phyloP scores from a whole-genome alignment of 805 yeast species.

The Candida incommunis region DNA sequence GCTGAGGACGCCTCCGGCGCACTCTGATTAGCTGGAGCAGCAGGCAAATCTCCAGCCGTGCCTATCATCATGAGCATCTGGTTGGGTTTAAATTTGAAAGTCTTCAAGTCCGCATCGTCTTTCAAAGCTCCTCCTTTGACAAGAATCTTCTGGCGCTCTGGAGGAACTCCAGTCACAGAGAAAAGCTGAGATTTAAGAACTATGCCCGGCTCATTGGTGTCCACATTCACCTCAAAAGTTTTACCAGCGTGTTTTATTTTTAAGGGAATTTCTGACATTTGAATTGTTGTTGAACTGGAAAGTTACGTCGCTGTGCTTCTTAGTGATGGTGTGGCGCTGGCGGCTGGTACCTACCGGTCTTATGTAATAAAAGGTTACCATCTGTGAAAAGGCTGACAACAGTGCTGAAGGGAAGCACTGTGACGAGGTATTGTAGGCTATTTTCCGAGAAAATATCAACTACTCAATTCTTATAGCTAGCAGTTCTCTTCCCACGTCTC shows the following conservation, averaged over 20 bases:
- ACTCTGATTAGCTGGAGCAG: slow-evolving; percentile 35
- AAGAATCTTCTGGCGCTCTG: slow-evolving; percentile 77
- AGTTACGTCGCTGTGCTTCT: no score
- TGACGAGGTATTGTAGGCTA: no score
- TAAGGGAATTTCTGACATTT: slow-evolving; percentile 17
- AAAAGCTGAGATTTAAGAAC: slow-evolving; percentile 57
- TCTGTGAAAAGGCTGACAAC: no score
- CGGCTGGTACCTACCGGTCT: no score
- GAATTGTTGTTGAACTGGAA: no score
- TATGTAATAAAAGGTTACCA: no score
- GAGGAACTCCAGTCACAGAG: slow-evolving; percentile 68
- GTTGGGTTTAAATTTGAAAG: slow-evolving; percentile 44
- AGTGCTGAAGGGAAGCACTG: no score
- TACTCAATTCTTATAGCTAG: no score
- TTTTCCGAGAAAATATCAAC: no score
- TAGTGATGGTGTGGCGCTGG: no score
- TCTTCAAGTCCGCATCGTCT: slow-evolving; percentile 45
- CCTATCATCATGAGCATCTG: slow-evolving; percentile 82
- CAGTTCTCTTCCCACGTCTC: no score
- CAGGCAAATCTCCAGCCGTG: slow-evolving; percentile 57
- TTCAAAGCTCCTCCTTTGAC: slow-evolving; percentile 78
- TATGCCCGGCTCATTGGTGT: slow-evolving; percentile 39
- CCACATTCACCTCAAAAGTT: slow-evolving; percentile 41
- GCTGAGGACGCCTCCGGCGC: slow-evolving; percentile 45
- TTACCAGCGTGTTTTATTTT: slow-evolving; percentile 58